These are phyloP conservation scores for Lepiota venenata DNA, from an alignment of 768 basidiomycete species.

Conservation along the genomic window DNA sequence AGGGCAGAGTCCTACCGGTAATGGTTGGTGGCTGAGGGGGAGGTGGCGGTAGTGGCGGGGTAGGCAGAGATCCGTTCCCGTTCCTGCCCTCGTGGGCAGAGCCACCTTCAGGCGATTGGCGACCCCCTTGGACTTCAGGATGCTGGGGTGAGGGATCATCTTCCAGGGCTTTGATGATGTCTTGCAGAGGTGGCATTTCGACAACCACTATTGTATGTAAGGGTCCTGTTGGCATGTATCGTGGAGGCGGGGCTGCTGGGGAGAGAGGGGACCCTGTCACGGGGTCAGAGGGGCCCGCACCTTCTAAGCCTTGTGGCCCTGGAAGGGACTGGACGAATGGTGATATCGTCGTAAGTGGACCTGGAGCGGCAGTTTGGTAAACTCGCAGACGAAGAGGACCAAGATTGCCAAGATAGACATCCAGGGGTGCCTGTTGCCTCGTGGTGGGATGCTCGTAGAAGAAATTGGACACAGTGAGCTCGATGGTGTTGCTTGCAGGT, in stretches of 20 bases:
- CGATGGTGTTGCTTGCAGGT: slow-evolving; percentile 67
- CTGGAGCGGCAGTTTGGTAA: slow-evolving; percentile 70
- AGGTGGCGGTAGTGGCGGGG: slow-evolving; percentile 17
- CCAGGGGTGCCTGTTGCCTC: slow-evolving; percentile 63
- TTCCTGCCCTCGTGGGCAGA: slow-evolving; percentile 25
- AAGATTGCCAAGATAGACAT: slow-evolving; percentile 86
- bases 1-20: slow-evolving; percentile 65
- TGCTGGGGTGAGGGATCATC: slow-evolving; percentile 55
- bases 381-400: slow-evolving; percentile 80
- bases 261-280: slow-evolving; percentile 25
- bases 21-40: slow-evolving; percentile 47
- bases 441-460: slow-evolving; percentile 76
- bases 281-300: slow-evolving; percentile 25
- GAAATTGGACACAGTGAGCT: slow-evolving; percentile 86
- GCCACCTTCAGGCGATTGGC: slow-evolving; percentile 26
- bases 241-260: slow-evolving; percentile 30
- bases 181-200: slow-evolving; percentile 74
- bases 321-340: slow-evolving; percentile 52
- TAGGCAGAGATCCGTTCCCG: slow-evolving; percentile 16
- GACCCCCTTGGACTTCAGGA: slow-evolving; percentile 33
- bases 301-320: slow-evolving; percentile 31
- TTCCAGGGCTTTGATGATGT: slow-evolving; percentile 76
- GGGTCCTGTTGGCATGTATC: slow-evolving; percentile 50
- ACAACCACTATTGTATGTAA: slow-evolving; percentile 82
- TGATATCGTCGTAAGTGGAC: slow-evolving; percentile 61